Base-by-base conservation (phyloP, 768 basidiomycete genomes). In the Xerocomus spinulosus region DNA sequence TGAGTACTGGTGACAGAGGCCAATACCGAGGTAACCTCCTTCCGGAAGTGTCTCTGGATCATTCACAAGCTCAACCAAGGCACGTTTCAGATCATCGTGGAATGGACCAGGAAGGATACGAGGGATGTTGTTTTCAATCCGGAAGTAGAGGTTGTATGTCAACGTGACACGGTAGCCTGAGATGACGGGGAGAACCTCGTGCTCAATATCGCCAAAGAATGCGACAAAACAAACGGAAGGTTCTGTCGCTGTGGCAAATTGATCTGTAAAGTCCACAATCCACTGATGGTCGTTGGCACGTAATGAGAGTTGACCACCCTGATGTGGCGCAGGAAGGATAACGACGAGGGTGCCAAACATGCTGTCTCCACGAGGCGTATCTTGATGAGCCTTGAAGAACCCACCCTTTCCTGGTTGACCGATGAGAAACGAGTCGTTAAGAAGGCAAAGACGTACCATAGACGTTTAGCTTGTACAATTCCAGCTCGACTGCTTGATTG, bases 1-100 rank as follows among this genome's bases (percentile, higher is more conserved):
- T 9, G 17, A 37, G 41, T 75, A 74, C 23, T 59, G 51, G 48
- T 72, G 63, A 3, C 53, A 45, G 6, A 73, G 62, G 0, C 68
- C 68, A 35, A 71, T 70, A 2, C 65, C 70, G 10, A 75, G 49
- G 13, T 59, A 54, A 5, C 68, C 69, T 3, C 71, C 70, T 0
- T 33, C 8, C 3, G n/a, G n/a, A n/a, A 33, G 32, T 2, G 32
- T 33, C 32, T 33, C 32, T n/a, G 15, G 33, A 34, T n/a, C n/a
- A n/a, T n/a, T n/a, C n/a, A n/a, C n/a, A n/a, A n/a, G n/a, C n/a
- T n/a, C n/a, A n/a, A n/a, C n/a, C n/a, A n/a, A n/a, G n/a, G n/a
- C n/a, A n/a, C n/a, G n/a, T n/a, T n/a, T n/a, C n/a, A n/a, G n/a
- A n/a, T n/a, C n/a, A n/a, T n/a, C n/a, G n/a, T n/a, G n/a, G n/a